Evolutionary conservation across 441 rosid genomes (phyloP).

Genomic region (Aquilaria agallochum): DNA sequence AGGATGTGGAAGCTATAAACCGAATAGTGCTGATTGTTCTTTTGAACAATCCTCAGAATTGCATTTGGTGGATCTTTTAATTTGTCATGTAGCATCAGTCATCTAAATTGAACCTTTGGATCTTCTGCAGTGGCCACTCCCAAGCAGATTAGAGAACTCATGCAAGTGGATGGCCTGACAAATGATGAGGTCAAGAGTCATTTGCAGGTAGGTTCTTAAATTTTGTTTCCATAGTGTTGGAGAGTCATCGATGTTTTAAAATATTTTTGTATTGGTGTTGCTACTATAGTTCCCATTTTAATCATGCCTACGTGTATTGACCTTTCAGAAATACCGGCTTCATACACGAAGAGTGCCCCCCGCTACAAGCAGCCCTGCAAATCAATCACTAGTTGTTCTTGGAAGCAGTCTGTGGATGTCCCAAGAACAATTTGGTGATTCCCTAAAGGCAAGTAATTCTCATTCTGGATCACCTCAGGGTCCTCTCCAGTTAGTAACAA

Average conservation of each 20-base stretch:
- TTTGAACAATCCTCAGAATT: neutral
- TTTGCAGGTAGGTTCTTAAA: constrained; percentile 60
- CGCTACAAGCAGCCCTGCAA: constrained; percentile 32
- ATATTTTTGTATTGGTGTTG: no score
- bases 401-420: constrained; percentile 75
- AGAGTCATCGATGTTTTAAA: neutral
- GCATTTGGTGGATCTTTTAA: no score
- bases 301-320: constrained; percentile 8
- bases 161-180: constrained; percentile 95
- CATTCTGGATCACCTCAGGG: constrained; percentile 84
- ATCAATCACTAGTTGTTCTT: constrained; percentile 53
- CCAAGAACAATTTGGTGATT: constrained; percentile 51
- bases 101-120: constrained; percentile 15
- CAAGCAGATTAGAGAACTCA: constrained; percentile 94
- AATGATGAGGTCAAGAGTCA: constrained; percentile 99
- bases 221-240: neutral
- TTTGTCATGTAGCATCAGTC: neutral
- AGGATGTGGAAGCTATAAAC: neutral
- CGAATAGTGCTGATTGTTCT: constrained; percentile 7
- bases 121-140: constrained; percentile 82
- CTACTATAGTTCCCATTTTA: neutral
- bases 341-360: constrained; percentile 53
- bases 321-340: constrained; percentile 79
- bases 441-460: constrained; percentile 47
- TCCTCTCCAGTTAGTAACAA: constrained; percentile 68